These are phyloP conservation scores for Diaporthe ampelina DNA, from an alignment of 2,329 filamentous ascomycete species.

Conservation along the genomic window DNA sequence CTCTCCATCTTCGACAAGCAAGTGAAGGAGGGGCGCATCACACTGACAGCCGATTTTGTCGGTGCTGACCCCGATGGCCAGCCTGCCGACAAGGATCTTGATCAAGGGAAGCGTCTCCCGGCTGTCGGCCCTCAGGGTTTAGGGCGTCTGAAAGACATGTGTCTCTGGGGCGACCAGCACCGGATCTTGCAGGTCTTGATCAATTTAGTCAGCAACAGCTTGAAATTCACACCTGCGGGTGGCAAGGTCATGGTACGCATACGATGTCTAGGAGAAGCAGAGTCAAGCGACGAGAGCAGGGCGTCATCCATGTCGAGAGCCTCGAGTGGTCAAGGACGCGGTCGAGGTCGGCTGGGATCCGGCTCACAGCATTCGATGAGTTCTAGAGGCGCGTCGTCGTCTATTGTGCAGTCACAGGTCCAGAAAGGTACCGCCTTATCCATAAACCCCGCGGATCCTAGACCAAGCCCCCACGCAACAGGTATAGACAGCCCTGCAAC, in stretches of 20 bases:
- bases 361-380: constrained; percentile 65
- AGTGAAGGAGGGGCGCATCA: constrained; percentile 82
- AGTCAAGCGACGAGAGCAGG: constrained; percentile 61
- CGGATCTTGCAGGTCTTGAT: constrained; percentile 93
- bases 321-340: constrained; percentile 57
- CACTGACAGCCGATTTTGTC: constrained; percentile 80
- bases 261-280: constrained; percentile 76
- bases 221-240: constrained; percentile 88
- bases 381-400: constrained; percentile 56
- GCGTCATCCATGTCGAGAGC: constrained; percentile 66
- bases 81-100: constrained; percentile 51
- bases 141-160: constrained; percentile 84
- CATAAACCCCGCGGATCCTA: constrained; percentile 74
- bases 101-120: constrained; percentile 59
- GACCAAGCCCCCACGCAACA: constrained; percentile 61
- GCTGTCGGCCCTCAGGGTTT: constrained; percentile 75
- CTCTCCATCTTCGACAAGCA: constrained; percentile 92
- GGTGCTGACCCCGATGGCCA: constrained; percentile 57
- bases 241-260: constrained; percentile 84
- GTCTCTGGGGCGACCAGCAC: constrained; percentile 92
- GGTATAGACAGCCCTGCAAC: constrained; percentile 70
- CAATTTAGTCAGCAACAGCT: constrained; percentile 90
- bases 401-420: constrained; percentile 48
- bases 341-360: constrained; percentile 62
- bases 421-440: constrained; percentile 67